Conservation (phyloP, 441 rosid genomes). For the Bruguiera hainesii region DNA sequence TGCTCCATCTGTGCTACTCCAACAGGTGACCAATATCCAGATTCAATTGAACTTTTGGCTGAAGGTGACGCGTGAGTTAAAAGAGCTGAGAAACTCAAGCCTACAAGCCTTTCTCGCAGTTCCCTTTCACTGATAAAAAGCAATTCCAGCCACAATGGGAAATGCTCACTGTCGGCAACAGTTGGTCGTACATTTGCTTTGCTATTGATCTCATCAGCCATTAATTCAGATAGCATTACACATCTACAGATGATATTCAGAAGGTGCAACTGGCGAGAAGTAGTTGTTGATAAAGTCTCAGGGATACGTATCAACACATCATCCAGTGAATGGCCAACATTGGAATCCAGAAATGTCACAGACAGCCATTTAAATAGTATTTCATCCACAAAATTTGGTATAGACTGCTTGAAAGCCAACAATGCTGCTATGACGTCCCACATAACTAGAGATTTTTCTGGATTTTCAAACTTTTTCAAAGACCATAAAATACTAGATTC, state of each 20-base stretch:
- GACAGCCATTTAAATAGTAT: conserved; percentile 70
- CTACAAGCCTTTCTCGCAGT: conserved; percentile 74
- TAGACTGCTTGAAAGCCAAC: conserved; percentile 57
- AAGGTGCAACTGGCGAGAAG: conserved; percentile 72
- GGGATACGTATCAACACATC: conserved; percentile 41
- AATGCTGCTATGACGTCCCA: conserved; percentile 83
- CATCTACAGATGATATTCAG: conserved; percentile 69
- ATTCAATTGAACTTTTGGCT: conserved; percentile 19
- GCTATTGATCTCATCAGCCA: conserved; percentile 51
- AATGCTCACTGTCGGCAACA: conserved; percentile 33
- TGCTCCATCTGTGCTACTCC: conserved; percentile 73
- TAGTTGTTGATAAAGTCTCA: conserved; percentile 37
- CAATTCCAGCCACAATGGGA: conserved; percentile 51
- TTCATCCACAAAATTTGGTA: conserved; percentile 56
- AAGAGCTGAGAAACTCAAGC: conserved; percentile 55
- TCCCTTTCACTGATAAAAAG: conserved; percentile 68
- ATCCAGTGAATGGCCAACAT: conserved; percentile 36
- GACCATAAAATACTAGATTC: conserved; percentile 68
- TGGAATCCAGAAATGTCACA: conserved; percentile 38
- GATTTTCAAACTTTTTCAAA: conserved; percentile 48
- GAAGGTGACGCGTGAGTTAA: conserved; percentile 24
- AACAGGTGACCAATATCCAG: conserved; percentile 52
- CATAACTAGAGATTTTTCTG: conserved; percentile 54
- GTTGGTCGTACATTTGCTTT: conserved; percentile 25
- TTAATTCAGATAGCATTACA: conserved; percentile 50